Conservation (phyloP, 2,329 filamentous ascomycete species). For the Lasiodiplodia sp. region DNA sequence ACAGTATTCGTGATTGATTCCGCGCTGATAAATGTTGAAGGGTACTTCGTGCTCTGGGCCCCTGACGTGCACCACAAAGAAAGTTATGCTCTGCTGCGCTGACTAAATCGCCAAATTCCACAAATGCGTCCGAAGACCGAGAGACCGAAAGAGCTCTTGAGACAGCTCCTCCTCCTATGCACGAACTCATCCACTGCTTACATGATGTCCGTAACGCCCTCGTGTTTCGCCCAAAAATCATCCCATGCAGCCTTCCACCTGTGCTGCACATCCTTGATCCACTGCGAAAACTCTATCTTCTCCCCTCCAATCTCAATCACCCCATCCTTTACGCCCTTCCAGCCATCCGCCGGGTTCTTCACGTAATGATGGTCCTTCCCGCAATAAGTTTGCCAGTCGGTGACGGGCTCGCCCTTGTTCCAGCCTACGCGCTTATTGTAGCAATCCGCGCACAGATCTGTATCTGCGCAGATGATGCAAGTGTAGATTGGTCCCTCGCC, state of each 20-base stretch:
- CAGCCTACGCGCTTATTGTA: constrained; percentile 28
- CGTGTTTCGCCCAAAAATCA: constrained; percentile 34
- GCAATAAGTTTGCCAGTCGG: constrained; percentile 29
- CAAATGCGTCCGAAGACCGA: not conserved
- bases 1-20: not conserved
- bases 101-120: not conserved
- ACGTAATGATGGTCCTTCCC: constrained; percentile 33
- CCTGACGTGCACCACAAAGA: no score
- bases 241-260: constrained; percentile 37
- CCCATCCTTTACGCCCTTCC: constrained; percentile 35
- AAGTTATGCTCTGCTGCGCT: not conserved
- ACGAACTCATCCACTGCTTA: not conserved
- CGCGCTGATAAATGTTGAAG: not conserved
- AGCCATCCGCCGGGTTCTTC: constrained; percentile 33
- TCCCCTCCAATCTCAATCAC: constrained; percentile 29
- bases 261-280: constrained; percentile 34
- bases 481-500: constrained; percentile 29
- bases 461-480: constrained; percentile 34
- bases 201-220: not conserved
- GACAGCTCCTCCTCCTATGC: not conserved
- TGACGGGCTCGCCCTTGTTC: constrained; percentile 22
- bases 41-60: not conserved
- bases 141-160: not conserved
- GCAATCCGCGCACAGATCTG: constrained; percentile 33
- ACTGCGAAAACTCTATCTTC: constrained; percentile 32